Conservation (phyloP, 148 eudicot genomes). For the Chenopodium album region DNA sequence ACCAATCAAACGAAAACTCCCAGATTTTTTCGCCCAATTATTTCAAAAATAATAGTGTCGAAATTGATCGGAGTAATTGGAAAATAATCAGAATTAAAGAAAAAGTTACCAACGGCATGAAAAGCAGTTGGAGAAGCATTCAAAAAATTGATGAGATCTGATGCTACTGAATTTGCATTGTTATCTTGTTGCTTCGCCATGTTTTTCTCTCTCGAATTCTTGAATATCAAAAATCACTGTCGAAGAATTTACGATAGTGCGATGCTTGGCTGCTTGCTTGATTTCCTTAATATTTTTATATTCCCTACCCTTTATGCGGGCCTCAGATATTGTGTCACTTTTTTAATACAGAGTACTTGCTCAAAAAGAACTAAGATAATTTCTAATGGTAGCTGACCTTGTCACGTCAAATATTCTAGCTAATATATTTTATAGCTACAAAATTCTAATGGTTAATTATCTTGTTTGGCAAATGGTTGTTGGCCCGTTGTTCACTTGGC, state of each 20-base stretch:
- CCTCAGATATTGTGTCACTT: no score
- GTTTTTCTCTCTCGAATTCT: neutral
- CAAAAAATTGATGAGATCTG: conserved; percentile 61
- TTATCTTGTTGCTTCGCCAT: conserved; percentile 2
- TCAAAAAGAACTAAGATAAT: no score
- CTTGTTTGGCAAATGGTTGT: no score
- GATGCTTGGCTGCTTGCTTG: neutral
- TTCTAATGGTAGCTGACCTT: no score
- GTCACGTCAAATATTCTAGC: no score
- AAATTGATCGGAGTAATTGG: neutral
- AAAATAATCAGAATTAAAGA: neutral
- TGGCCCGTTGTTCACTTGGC: no score
- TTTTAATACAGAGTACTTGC: no score
- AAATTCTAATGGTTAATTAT: no score
- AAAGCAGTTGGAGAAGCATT: conserved; percentile 92
- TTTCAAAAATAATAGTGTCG: no score
- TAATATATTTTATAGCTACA: no score
- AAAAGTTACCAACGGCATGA: conserved; percentile 73
- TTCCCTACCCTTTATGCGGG: no score
- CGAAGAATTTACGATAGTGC: neutral
- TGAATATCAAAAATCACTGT: neutral
- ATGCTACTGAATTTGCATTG: conserved; percentile 44
- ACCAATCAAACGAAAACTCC: neutral
- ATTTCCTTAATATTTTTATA: no score
- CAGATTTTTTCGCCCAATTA: neutral